A percentile compares a stretch with the other conserved stretches of the same genome.
Conservation (phyloP, 192 early-diverging fungal genomes). For the Spinellus fusiger region DNA sequence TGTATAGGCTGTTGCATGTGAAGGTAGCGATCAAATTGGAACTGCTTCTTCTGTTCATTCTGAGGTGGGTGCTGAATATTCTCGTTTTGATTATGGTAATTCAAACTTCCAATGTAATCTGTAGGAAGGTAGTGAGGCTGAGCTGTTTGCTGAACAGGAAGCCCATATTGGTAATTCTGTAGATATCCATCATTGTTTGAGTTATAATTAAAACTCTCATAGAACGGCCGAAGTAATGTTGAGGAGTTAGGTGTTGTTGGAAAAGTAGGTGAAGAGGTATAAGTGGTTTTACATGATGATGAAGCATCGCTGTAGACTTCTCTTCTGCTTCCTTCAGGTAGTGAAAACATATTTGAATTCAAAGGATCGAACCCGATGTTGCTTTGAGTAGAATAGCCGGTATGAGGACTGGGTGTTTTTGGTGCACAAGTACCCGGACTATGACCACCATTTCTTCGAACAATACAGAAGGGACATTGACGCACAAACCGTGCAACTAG, state of each 20-base stretch:
- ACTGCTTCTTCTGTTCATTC: neutral
- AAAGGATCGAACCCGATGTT: neutral
- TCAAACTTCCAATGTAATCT: neutral
- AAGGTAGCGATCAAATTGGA: neutral
- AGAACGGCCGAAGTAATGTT: neutral
- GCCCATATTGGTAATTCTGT: neutral
- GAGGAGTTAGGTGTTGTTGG: neutral
- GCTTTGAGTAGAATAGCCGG: conserved; percentile 5
- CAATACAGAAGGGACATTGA: conserved; percentile 35
- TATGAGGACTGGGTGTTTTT: conserved; percentile 18
- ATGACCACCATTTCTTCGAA: conserved; percentile 26
- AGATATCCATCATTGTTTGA: neutral
- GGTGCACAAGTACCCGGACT: conserved; percentile 16
- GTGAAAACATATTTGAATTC: neutral
- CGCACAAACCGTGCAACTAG: conserved; percentile 32
- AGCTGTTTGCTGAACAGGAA: neutral
- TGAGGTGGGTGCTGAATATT: neutral
- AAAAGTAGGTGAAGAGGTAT: neutral
- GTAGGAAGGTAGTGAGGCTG: neutral
- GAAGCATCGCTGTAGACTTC: neutral
- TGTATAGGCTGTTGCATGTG: neutral
- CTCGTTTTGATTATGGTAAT: neutral
- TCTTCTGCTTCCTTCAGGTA: neutral
- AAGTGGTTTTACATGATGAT: neutral
- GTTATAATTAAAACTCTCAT: neutral